phyloP scores from a whole-genome alignment of 78 protist genomes.

The Anaeramoeba flamelloides region DNA sequence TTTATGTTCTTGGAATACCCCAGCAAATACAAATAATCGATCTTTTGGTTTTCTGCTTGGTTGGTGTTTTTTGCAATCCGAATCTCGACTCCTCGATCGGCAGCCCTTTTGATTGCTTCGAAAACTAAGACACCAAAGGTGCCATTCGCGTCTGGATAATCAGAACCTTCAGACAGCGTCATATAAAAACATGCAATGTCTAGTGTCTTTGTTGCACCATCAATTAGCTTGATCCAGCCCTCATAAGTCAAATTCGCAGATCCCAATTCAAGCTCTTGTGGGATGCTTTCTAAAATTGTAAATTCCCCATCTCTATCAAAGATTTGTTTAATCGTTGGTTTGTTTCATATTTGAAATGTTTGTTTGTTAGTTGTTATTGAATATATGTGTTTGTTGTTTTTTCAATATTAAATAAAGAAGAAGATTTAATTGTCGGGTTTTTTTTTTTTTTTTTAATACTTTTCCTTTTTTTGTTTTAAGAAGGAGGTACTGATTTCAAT shows the following conservation, averaged over 20 bases:
- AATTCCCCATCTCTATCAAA: background rate
- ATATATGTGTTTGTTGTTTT: no score
- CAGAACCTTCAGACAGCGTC: background rate
- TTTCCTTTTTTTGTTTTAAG: no score
- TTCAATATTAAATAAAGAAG: no score
- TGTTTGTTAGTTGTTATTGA: no score
- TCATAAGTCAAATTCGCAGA: conserved; percentile 3
- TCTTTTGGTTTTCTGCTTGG: no score
- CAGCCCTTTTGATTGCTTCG: conserved; percentile 4
- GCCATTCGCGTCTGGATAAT: background rate
- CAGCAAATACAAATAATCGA: no score
- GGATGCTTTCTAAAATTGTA: conserved; percentile 9
- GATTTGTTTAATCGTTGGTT: no score
- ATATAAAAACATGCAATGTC: conserved; percentile 21
- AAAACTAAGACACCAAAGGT: conserved; percentile 3
- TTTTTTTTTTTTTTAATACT: no score
- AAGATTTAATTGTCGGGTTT: no score
- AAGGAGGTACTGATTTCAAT: no score
- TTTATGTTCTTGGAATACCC: no score
- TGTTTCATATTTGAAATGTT: no score
- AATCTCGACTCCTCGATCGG: conserved; percentile 4
- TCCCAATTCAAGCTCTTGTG: conserved; percentile 4
- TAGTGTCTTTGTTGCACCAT: conserved; percentile 1
- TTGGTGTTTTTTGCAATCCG: conserved; percentile 3
- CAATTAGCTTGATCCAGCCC: conserved; percentile 13